phyloP scores from a whole-genome alignment of 2,329 filamentous ascomycete genomes.

The Neonectria coccinea region DNA sequence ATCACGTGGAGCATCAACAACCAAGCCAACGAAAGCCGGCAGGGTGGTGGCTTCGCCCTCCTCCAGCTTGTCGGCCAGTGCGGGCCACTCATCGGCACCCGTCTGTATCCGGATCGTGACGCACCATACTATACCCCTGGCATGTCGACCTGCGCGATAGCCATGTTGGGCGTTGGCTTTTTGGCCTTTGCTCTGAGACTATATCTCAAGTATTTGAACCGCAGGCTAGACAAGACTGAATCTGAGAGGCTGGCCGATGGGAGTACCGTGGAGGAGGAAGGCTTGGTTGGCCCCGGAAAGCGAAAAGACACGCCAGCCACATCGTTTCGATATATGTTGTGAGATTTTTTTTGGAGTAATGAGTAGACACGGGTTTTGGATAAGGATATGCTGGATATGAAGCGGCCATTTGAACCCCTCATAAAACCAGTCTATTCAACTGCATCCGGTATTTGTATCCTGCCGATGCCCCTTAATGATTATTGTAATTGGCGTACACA shows the following conservation, averaged over 20 bases:
- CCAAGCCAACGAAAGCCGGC: conserved; percentile 74
- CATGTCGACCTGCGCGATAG: conserved; percentile 71
- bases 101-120: conserved; percentile 71
- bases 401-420: conserved; percentile 5
- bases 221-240: conserved; percentile 54
- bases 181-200: conserved; percentile 66
- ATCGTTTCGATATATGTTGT: conserved; percentile 63
- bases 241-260: conserved; percentile 38
- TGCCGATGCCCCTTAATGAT: conserved; percentile 30
- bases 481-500: conserved; percentile 13
- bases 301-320: conserved; percentile 37
- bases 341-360: conserved; percentile 26
- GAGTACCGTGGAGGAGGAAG: conserved; percentile 53
- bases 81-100: conserved; percentile 77
- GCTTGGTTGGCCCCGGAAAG: conserved; percentile 51
- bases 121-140: conserved; percentile 72
- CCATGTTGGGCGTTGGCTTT: conserved; percentile 71
- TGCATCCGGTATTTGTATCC: conserved; percentile 26
- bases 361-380: not conserved
- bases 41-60: conserved; percentile 82
- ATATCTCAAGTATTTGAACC: conserved; percentile 66
- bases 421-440: conserved; percentile 24
- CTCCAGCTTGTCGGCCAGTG: conserved; percentile 86
- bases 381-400: conserved; percentile 7
- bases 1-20: conserved; percentile 94